Percentiles rank a stretch among this genome's conserved stretches.
These are phyloP conservation scores for Craspedostauros australis DNA, from an alignment of 108 stramenopile genomes.

Conservation along the genomic window DNA sequence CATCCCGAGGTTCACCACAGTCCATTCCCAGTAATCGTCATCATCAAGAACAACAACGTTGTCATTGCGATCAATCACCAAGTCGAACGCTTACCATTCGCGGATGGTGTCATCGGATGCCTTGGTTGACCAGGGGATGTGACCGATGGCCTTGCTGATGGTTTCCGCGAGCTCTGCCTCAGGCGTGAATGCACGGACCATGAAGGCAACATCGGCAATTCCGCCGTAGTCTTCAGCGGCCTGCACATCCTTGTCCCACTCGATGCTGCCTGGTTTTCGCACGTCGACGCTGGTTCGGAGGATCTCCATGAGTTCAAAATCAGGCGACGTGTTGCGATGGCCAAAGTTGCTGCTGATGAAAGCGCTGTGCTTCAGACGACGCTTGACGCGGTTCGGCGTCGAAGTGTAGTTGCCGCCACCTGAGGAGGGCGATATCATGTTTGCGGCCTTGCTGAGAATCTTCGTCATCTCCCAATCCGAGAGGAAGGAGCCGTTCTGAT, in stretches of 20 bases:
- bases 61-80: no score
- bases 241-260: conserved; percentile 37
- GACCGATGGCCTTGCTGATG: conserved; percentile 53
- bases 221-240: conserved; percentile 46
- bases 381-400: conserved; percentile 19
- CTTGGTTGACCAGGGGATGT: conserved; percentile 36
- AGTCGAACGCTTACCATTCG: conserved; percentile 53
- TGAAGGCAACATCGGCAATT: conserved; percentile 63
- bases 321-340: conserved; percentile 31
- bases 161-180: conserved; percentile 67
- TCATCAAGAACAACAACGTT: not conserved
- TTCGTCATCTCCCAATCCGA: conserved; percentile 38
- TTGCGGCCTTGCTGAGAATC: conserved; percentile 15
- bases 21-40: not conserved
- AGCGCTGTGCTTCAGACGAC: conserved; percentile 44
- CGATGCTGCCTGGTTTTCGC: conserved; percentile 24
- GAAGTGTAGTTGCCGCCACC: conserved; percentile 20
- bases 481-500: conserved; percentile 17
- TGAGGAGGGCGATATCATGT: conserved; percentile 7
- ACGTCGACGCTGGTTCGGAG: conserved; percentile 50
- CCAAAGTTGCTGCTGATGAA: conserved; percentile 71
- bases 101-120: conserved; percentile 25
- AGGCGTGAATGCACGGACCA: conserved; percentile 56
- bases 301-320: conserved; percentile 39
- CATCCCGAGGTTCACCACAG: no score